These are phyloP conservation scores for Yarrowia phangngaensis DNA, from an alignment of 805 yeast genomes.

Conservation along the genomic window DNA sequence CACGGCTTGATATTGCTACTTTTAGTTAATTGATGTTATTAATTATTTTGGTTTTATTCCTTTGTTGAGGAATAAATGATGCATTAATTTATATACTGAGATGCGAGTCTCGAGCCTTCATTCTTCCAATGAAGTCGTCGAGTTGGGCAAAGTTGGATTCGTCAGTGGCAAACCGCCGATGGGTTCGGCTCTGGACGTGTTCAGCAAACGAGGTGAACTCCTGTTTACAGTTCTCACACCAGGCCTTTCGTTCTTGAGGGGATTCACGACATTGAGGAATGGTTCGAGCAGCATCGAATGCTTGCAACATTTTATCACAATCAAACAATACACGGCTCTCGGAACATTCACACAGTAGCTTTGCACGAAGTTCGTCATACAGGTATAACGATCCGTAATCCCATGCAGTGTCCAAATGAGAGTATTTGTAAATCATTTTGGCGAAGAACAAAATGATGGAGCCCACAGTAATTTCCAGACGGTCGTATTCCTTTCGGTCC, in stretches of 20 bases:
- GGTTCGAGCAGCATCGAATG: constrained; percentile 12
- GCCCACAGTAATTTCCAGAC: not conserved
- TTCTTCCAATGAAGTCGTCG: constrained; percentile 17
- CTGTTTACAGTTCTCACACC: constrained; percentile 29
- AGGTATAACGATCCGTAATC: constrained; percentile 11
- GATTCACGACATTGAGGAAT: constrained; percentile 8
- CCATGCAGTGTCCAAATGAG: constrained; percentile 23
- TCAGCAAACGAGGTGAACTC: constrained; percentile 27
- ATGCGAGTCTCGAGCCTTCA: constrained; percentile 9
- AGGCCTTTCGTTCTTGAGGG: constrained; percentile 24
- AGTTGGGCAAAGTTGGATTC: constrained; percentile 25
- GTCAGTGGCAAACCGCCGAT: constrained; percentile 27
- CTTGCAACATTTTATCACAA: not conserved
- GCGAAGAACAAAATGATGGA: constrained; percentile 8
- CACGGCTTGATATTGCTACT: no score
- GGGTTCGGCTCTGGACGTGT: constrained; percentile 24
- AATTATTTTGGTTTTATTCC: no score
- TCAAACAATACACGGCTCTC: constrained; percentile 7
- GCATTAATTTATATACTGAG: constrained; percentile 20
- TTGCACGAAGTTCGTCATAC: constrained; percentile 11
- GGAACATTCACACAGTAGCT: not conserved
- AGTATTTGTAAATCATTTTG: constrained; percentile 10
- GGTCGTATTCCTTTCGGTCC: constrained; percentile 3
- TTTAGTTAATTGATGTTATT: no score
- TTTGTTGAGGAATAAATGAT: no score